phyloP scores from a whole-genome alignment of 2,329 filamentous ascomycete species.

The Teratosphaeria destructans region DNA sequence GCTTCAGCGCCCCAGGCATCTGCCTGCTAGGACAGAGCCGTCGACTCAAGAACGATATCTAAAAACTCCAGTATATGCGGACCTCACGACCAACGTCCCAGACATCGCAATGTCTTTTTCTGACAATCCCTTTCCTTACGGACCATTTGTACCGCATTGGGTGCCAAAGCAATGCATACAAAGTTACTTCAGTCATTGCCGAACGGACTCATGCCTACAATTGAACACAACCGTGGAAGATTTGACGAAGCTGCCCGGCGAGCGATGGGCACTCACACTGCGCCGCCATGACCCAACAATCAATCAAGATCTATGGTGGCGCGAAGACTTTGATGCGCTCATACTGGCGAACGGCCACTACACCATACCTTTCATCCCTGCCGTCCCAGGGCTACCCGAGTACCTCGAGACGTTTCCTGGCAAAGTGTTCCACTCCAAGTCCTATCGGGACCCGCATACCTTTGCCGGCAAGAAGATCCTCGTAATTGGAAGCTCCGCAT shows the following conservation, averaged over 20 bases:
- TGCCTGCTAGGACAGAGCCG: constrained; percentile 32
- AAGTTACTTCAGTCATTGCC: not conserved
- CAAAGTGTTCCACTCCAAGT: not conserved
- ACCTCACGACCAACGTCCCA: constrained; percentile 46
- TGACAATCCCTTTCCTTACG: constrained; percentile 42
- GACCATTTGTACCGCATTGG: constrained; percentile 43
- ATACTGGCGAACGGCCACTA: not conserved
- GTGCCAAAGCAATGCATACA: not conserved
- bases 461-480: constrained; percentile 12
- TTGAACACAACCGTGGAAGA: not conserved
- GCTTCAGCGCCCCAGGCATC: constrained; percentile 30
- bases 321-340: not conserved
- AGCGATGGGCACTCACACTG: not conserved
- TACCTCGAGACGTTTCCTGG: not conserved
- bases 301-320: not conserved
- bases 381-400: not conserved
- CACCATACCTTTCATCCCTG: not conserved
- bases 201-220: not conserved
- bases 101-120: constrained; percentile 48
- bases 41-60: constrained; percentile 35
- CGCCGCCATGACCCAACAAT: not conserved
- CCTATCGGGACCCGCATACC: not conserved
- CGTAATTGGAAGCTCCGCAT: constrained; percentile 24
- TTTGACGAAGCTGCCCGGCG: not conserved
- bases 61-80: constrained; percentile 41